A percentile compares a stretch with the other conserved stretches of the same genome.
phyloP scores from a whole-genome alignment of 805 yeast genomes.

The Candida sakaeoensis region DNA sequence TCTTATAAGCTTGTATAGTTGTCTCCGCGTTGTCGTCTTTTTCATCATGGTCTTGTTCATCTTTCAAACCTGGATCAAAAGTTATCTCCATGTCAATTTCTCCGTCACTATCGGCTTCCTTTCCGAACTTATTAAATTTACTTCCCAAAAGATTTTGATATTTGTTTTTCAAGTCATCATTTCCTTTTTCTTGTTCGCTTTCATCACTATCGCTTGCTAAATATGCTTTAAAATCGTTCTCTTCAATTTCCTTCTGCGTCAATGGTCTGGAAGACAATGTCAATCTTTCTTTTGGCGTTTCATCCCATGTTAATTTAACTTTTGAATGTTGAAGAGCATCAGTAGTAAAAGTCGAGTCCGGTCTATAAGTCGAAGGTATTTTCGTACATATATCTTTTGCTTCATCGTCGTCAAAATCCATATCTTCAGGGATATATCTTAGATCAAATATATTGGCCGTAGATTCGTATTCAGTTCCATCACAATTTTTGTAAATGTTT shows the following conservation, averaged over 20 bases:
- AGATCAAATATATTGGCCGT: constrained; percentile 93
- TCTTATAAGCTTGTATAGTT: constrained; percentile 73
- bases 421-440: constrained; percentile 88
- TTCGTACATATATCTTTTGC: constrained; percentile 71
- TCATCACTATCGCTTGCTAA: constrained; percentile 54
- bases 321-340: constrained; percentile 96
- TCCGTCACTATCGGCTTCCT: constrained; percentile 43
- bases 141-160: constrained; percentile 57
- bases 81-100: constrained; percentile 94
- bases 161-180: constrained; percentile 43
- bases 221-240: constrained; percentile 89
- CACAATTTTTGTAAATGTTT: constrained; percentile 78
- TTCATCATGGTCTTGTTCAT: constrained; percentile 29
- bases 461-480: constrained; percentile 93
- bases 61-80: constrained; percentile 81
- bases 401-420: constrained; percentile 72
- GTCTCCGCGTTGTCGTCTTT: constrained; percentile 56
- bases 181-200: constrained; percentile 28
- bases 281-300: constrained; percentile 87
- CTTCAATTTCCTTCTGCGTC: constrained; percentile 82
- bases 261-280: constrained; percentile 76
- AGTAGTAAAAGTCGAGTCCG: constrained; percentile 72
- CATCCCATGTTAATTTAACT: constrained; percentile 97
- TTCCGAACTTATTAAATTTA: constrained; percentile 27
- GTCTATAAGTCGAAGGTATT: constrained; percentile 76